These are phyloP conservation scores for Boletus huronensis DNA, from an alignment of 768 basidiomycete genomes.

Conservation along the genomic window DNA sequence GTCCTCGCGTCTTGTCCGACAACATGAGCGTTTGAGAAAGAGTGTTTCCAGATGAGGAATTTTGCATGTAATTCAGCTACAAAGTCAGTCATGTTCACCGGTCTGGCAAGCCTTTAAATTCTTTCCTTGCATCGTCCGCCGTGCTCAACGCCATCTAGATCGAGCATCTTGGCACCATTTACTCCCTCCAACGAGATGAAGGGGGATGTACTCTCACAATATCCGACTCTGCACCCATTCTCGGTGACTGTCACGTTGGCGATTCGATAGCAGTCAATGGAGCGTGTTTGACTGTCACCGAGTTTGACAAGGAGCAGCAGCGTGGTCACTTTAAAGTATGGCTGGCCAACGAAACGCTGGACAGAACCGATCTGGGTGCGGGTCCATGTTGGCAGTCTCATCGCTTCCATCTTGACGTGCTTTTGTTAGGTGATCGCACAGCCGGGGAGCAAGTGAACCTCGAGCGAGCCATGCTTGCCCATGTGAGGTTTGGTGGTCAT, in stretches of 20 bases:
- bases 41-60: not conserved
- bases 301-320: slow-evolving; percentile 58
- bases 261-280: slow-evolving; percentile 94
- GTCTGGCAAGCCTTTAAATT: slow-evolving; percentile 51
- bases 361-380: slow-evolving; percentile 84
- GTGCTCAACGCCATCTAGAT: slow-evolving; percentile 49
- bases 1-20: not conserved
- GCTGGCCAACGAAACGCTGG: slow-evolving; percentile 92
- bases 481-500: slow-evolving; percentile 92
- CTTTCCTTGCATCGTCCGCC: not conserved
- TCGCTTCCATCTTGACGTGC: slow-evolving; percentile 3
- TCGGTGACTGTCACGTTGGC: slow-evolving; percentile 87
- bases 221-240: slow-evolving; percentile 62
- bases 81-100: slow-evolving; percentile 61
- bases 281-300: slow-evolving; percentile 86
- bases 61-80: not conserved
- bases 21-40: slow-evolving; percentile 14
- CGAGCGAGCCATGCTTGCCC: slow-evolving; percentile 92
- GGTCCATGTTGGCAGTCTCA: not conserved
- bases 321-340: slow-evolving; percentile 91
- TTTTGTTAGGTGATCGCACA: slow-evolving; percentile 61
- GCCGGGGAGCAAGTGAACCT: slow-evolving; percentile 84
- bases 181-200: slow-evolving; percentile 55
- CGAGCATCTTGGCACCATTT: slow-evolving; percentile 82
- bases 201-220: slow-evolving; percentile 85